Base-by-base conservation (phyloP, 208 protist species). In the Kentomonas sorsogonicus region DNA sequence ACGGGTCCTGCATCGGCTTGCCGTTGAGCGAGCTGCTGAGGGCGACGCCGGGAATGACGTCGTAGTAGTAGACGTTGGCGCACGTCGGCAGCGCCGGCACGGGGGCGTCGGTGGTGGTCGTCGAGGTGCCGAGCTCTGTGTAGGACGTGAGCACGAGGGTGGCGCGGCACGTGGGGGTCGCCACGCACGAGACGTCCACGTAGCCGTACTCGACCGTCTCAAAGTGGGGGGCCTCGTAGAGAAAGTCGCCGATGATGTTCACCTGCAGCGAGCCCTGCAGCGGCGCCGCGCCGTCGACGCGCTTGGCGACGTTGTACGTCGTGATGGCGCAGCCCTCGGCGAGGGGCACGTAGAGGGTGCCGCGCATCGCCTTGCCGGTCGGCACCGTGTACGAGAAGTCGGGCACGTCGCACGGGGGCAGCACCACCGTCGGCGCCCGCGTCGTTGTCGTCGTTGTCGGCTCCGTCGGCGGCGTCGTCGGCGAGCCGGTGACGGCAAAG, bases 61-160 rank as follows among this genome's bases (percentile, higher is more conserved):
- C 20, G 74, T 88, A 93, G 67, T 88, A 86, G 67, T 93, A 93
- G 34, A 88, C 77, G 22, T 73, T 83, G 23, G 85, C 70, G 50
- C 85, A 93, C 43, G 73, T 47, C 26, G 53, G 69, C 38, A 91
- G 50, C 60, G 58, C 62, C 4, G 41, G 16, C 2, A 26, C 33
- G 5, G 61, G 29, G 34, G 48, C n/a, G 10, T 58, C 29, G 27
- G 60, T 66, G 29, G 58, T 70, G 2, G 63, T 64, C 11, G 27
- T 36, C 33, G 64, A 48, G 33, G 22, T 62, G 1, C 65, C 43
- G 13, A 83, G 43, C 38, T 61, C 55, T 2, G 40, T 59, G 71
- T 83, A 92, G 34, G 71, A 68, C 18, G 59, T 60, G 67, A 92
- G 81, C 41, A 45, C 57, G 29, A 89, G 33, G 46, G 67, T 53